Conservation (phyloP, 139 green algal species). For the Marvania coccoides region DNA sequence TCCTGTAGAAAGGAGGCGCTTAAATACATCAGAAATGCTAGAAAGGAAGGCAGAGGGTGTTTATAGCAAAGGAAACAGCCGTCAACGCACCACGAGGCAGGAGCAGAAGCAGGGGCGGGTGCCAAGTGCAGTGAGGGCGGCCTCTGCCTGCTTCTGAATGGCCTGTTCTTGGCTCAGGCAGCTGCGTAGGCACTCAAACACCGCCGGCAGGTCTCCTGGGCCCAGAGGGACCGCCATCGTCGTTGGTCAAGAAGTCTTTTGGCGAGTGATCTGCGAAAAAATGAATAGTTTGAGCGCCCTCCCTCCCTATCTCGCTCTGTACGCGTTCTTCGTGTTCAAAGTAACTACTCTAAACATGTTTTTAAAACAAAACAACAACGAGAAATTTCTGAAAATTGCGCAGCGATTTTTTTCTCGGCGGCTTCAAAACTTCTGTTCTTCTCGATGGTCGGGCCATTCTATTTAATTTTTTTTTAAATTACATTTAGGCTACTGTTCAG, state of each 20-base stretch:
- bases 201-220: slow-evolving; percentile 21
- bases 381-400: too few species aligned
- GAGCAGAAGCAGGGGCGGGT: slow-evolving; percentile 68
- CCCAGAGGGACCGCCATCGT: not conserved
- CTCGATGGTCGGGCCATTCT: too few species aligned
- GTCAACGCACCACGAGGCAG: slow-evolving; percentile 56
- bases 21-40: too few species aligned
- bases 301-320: not conserved
- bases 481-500: not conserved
- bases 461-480: not conserved
- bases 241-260: not conserved
- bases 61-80: not conserved
- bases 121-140: slow-evolving; percentile 48
- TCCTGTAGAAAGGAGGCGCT: slow-evolving; percentile 62
- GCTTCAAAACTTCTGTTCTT: too few species aligned
- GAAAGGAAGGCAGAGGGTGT: not conserved
- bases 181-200: slow-evolving; percentile 40
- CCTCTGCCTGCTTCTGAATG: slow-evolving; percentile 62
- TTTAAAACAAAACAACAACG: too few species aligned
- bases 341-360: not conserved
- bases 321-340: not conserved
- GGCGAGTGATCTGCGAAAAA: not conserved
- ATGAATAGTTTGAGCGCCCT: not conserved
- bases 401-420: too few species aligned
- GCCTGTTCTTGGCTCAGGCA: slow-evolving; percentile 55